A percentile compares a stretch with the other conserved stretches of the same genome.
phyloP scores from a whole-genome alignment of 2,329 filamentous ascomycete genomes.

The Pseudomassariella vexata region DNA sequence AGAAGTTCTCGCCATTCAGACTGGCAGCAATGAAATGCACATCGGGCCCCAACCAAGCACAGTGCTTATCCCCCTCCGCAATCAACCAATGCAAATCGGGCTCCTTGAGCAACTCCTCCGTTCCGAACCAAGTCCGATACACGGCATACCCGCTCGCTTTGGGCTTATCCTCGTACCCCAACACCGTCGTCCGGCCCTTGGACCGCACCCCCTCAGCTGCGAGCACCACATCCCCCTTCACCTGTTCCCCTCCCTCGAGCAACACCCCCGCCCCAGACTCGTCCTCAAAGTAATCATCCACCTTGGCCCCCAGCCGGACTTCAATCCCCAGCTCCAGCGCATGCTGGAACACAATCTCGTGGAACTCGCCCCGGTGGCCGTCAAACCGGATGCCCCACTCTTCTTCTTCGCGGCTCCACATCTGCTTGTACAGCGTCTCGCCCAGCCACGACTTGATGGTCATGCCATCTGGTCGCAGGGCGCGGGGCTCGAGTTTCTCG shows the following conservation, averaged over 20 bases:
- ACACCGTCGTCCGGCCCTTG: slow-evolving; percentile 37
- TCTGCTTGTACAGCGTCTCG: slow-evolving; percentile 44
- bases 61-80: slow-evolving; percentile 43
- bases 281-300: slow-evolving; percentile 41
- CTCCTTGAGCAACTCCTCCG: slow-evolving; percentile 33
- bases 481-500: slow-evolving; percentile 41
- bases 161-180: slow-evolving; percentile 35
- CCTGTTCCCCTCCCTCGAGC: slow-evolving; percentile 32
- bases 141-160: slow-evolving; percentile 38
- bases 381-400: slow-evolving; percentile 42
- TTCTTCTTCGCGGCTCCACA: slow-evolving; percentile 28
- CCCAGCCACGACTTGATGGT: slow-evolving; percentile 46
- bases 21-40: slow-evolving; percentile 46
- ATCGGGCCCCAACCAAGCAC: slow-evolving; percentile 46
- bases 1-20: slow-evolving; percentile 44
- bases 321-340: slow-evolving; percentile 40
- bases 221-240: slow-evolving; percentile 36
- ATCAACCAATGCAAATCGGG: slow-evolving; percentile 36
- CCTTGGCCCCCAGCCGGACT: slow-evolving; percentile 37
- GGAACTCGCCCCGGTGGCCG: slow-evolving; percentile 47
- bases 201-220: slow-evolving; percentile 43
- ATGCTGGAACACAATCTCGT: slow-evolving; percentile 45
- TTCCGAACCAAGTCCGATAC: slow-evolving; percentile 38
- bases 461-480: slow-evolving; percentile 34
- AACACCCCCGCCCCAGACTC: slow-evolving; percentile 29